These are phyloP conservation scores for Niebla homalea DNA, from an alignment of 495 filamentous ascomycete genomes.

Conservation along the genomic window DNA sequence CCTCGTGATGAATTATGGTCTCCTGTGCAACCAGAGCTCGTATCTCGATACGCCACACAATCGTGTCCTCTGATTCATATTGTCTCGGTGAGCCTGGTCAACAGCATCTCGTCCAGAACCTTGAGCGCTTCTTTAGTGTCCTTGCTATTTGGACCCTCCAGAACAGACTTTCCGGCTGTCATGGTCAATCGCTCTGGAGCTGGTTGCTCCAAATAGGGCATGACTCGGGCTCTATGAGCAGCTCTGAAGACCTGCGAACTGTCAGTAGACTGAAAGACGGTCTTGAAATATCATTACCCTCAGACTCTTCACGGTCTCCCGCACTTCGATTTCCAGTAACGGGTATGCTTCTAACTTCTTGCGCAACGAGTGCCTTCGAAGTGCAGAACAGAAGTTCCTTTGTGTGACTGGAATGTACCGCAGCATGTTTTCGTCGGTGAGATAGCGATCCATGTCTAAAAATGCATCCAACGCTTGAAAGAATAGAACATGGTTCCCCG, in stretches of 20 bases:
- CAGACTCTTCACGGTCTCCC: constrained; percentile 23
- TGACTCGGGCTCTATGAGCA: constrained; percentile 26
- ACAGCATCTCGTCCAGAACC: constrained; percentile 5
- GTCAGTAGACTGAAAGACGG: neutral
- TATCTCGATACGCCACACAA: too few species aligned
- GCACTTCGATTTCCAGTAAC: constrained; percentile 20
- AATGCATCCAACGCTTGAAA: constrained; percentile 33
- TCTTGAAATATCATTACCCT: constrained; percentile 18
- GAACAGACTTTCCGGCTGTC: constrained; percentile 32
- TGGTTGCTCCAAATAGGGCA: constrained; percentile 23
- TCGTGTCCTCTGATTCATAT: too few species aligned
- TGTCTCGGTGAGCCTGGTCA: constrained; percentile 4
- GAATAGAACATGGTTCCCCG: constrained; percentile 29
- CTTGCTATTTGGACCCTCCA: constrained; percentile 10
- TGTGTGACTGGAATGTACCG: constrained; percentile 24
- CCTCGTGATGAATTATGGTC: too few species aligned
- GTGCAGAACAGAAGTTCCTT: constrained; percentile 18
- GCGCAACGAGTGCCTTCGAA: constrained; percentile 16
- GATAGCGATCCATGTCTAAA: constrained; percentile 28
- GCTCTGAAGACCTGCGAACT: constrained; percentile 18
- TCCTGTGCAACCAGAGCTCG: too few species aligned
- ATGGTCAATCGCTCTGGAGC: constrained; percentile 31
- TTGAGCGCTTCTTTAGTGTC: constrained; percentile 7
- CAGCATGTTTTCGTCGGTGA: constrained; percentile 14
- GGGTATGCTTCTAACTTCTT: constrained; percentile 14